These are phyloP conservation scores for Amphicarpaea edgeworthii DNA, from an alignment of 306 rosid species.

Conservation along the genomic window DNA sequence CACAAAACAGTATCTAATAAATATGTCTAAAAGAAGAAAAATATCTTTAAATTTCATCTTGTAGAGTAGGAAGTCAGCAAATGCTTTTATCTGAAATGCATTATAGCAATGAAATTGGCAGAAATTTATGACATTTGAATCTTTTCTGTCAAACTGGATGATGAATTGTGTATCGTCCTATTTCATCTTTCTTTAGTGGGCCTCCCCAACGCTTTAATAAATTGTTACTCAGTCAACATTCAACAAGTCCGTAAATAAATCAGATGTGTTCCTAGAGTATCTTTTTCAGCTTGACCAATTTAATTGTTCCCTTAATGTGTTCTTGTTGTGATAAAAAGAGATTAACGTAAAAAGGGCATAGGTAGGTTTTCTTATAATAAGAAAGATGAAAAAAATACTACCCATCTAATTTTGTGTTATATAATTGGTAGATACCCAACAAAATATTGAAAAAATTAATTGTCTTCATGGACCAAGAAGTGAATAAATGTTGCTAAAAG, in stretches of 20 bases:
- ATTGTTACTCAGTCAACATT: slow-evolving; percentile 22
- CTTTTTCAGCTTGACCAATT: slow-evolving; percentile 24
- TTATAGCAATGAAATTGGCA: slow-evolving; percentile 29
- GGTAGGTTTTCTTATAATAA: slow-evolving; percentile 21
- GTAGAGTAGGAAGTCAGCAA: slow-evolving; percentile 24
- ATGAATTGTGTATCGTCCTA: slow-evolving; percentile 21
- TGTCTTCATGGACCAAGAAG: slow-evolving; percentile 29
- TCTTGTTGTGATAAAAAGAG: slow-evolving; percentile 11
- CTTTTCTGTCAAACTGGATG: slow-evolving; percentile 19
- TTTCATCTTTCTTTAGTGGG: neutral
- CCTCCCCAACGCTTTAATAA: too few relatives aligned
- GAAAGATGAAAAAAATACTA: slow-evolving; percentile 13
- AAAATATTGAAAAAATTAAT: slow-evolving; percentile 24
- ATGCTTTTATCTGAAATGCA: slow-evolving; percentile 24
- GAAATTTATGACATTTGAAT: slow-evolving; percentile 31
- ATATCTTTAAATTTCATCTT: neutral
- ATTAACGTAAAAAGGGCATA: neutral
- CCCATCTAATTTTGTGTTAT: slow-evolving; percentile 24
- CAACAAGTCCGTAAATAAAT: slow-evolving; percentile 1
- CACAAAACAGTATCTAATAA: slow-evolving; percentile 25
- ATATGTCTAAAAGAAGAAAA: slow-evolving; percentile 19
- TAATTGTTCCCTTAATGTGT: slow-evolving; percentile 22
- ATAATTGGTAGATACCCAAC: slow-evolving; percentile 34
- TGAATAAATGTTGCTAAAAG: slow-evolving; percentile 18
- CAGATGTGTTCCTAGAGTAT: slow-evolving; percentile 13